Conservation (phyloP, 78 protist species). For the Anaeramoeba ignava region DNA sequence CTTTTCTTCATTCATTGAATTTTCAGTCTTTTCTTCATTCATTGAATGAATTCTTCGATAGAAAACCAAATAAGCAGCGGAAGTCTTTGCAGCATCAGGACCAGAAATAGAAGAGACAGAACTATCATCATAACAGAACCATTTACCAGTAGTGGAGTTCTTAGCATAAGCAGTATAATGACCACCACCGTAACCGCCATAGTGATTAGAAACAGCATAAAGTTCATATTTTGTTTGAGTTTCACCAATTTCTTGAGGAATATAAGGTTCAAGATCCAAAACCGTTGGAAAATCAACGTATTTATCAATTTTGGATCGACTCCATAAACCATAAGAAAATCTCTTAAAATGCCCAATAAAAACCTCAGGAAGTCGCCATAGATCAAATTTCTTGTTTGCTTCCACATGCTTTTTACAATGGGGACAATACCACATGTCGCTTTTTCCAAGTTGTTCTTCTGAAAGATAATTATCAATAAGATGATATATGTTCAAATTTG, state of each 20-base stretch:
- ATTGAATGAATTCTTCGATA: too few species aligned
- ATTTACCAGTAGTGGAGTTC: slow-evolving; percentile 30
- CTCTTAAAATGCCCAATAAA: slow-evolving; percentile 71
- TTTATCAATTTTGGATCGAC: slow-evolving; percentile 54
- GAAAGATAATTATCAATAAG: too few species aligned
- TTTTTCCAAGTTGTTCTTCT: slow-evolving; percentile 20
- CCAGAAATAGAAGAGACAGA: not conserved
- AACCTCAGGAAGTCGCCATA: slow-evolving; percentile 73
- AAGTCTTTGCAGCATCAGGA: not conserved
- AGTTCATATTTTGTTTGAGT: slow-evolving; percentile 52
- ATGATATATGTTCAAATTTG: too few species aligned
- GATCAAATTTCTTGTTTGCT: slow-evolving; percentile 49
- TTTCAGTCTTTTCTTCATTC: too few species aligned
- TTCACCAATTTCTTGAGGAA: slow-evolving; percentile 17
- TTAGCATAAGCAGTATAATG: slow-evolving; percentile 82
- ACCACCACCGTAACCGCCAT: slow-evolving; percentile 73
- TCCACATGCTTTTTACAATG: not conserved
- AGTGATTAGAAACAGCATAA: slow-evolving; percentile 71
- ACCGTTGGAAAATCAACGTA: slow-evolving; percentile 58
- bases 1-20: too few species aligned
- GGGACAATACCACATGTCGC: slow-evolving; percentile 4
- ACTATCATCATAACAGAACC: slow-evolving; percentile 64
- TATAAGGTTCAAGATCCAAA: slow-evolving; percentile 39
- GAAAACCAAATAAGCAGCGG: slow-evolving; percentile 66
- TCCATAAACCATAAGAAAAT: slow-evolving; percentile 33